Conservation (phyloP, 345 rosid species). For the Microcos paniculata region DNA sequence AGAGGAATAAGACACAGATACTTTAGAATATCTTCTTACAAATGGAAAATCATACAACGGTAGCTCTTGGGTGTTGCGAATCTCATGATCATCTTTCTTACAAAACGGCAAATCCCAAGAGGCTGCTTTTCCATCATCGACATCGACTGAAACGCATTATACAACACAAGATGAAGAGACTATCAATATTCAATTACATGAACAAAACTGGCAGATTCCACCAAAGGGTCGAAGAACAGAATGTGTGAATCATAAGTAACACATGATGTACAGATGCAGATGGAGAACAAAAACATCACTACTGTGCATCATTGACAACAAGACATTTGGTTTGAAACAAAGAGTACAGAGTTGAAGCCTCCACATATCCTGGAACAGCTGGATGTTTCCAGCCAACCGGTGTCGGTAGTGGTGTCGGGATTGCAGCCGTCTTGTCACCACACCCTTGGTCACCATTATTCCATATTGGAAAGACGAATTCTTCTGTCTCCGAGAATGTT, state of each 20-base stretch:
- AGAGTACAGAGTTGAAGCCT: slow-evolving; percentile 31
- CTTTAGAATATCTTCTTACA: no score
- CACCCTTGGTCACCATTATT: not conserved
- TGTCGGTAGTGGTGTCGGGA: not conserved
- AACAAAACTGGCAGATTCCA: not conserved
- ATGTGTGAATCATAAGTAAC: not conserved
- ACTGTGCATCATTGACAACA: slow-evolving; percentile 38
- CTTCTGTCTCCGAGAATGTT: slow-evolving; percentile 22
- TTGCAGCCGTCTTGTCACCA: slow-evolving; percentile 12
- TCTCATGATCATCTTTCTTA: not conserved
- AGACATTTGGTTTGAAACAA: slow-evolving; percentile 47
- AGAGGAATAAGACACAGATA: no score
- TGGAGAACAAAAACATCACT: not conserved
- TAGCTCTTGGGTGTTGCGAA: no score
- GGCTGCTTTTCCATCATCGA: not conserved
- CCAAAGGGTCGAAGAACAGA: not conserved
- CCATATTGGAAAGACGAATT: slow-evolving; percentile 20
- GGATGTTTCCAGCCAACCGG: slow-evolving; percentile 28
- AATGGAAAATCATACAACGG: not conserved
- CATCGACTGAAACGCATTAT: not conserved
- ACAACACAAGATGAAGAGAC: not conserved
- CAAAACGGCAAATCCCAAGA: not conserved
- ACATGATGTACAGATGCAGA: not conserved
- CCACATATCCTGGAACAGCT: slow-evolving; percentile 19
- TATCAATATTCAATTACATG: not conserved